These are phyloP conservation scores for Gnomoniopsis smithogilvyi DNA, from an alignment of 2,329 filamentous ascomycete species.

Conservation along the genomic window DNA sequence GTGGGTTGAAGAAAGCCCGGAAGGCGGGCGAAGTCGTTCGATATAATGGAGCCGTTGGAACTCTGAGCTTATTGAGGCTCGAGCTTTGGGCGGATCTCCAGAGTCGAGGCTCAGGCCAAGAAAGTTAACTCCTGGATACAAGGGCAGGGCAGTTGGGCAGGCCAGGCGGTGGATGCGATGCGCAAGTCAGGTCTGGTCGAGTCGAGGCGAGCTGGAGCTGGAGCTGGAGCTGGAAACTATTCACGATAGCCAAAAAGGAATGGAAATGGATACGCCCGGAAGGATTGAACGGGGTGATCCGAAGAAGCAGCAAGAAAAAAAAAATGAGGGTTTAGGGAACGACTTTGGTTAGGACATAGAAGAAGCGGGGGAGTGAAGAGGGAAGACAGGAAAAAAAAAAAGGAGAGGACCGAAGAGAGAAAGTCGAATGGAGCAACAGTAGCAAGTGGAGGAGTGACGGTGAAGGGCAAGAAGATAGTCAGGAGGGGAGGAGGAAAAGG, in stretches of 20 bases:
- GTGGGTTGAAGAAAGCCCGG: not conserved
- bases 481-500: conserved; percentile 25
- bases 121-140: conserved; percentile 4
- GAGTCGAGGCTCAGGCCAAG: conserved; percentile 10
- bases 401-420: conserved; percentile 19
- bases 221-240: conserved; percentile 22
- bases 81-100: conserved; percentile 7
- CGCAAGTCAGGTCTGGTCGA: conserved; percentile 8
- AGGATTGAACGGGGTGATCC: conserved; percentile 49
- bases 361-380: conserved; percentile 25
- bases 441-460: conserved; percentile 15
- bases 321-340: conserved; percentile 40
- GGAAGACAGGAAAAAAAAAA: conserved; percentile 32
- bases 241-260: conserved; percentile 34
- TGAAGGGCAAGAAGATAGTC: conserved; percentile 21
- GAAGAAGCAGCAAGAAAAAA: conserved; percentile 31
- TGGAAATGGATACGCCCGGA: conserved; percentile 43
- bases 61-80: conserved; percentile 7
- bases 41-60: conserved; percentile 4
- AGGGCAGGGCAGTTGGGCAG: conserved; percentile 16
- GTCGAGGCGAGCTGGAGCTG: not conserved
- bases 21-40: conserved; percentile 16
- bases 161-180: not conserved
- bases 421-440: conserved; percentile 24
- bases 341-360: conserved; percentile 42